phyloP scores from a whole-genome alignment of 1,284 basidiomycete species.

The Fomitopsis schrenkii region DNA sequence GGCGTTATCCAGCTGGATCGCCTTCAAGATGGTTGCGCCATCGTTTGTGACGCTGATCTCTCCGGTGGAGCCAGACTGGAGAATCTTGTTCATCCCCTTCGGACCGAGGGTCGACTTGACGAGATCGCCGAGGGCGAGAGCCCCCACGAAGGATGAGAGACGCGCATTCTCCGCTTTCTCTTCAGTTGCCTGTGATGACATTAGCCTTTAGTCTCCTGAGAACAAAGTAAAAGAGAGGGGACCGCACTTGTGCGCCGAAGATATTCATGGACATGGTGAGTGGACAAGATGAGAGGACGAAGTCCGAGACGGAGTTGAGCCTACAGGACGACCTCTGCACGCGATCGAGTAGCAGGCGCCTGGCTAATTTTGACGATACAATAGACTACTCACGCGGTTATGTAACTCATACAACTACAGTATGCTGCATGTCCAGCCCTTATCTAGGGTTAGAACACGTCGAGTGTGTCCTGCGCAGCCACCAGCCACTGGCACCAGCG shows the following conservation, averaged over 20 bases:
- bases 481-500: neutral
- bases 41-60: constrained; percentile 98
- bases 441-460: constrained; percentile 10
- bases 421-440: neutral
- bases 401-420: neutral
- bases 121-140: constrained; percentile 93
- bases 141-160: constrained; percentile 96
- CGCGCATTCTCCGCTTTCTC: constrained; percentile 99
- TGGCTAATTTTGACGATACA: neutral
- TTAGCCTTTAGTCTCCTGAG: neutral
- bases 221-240: too few species aligned
- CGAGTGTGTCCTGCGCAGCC: constrained; percentile 7
- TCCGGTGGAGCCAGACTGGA: constrained; percentile 88
- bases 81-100: constrained; percentile 96
- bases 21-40: constrained; percentile 97
- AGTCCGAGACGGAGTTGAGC: neutral
- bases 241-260: constrained; percentile 40
- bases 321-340: neutral
- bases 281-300: neutral
- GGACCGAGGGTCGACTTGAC: constrained; percentile 98
- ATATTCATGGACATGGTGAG: constrained; percentile 41
- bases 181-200: constrained; percentile 74
- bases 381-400: neutral
- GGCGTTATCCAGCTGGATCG: constrained; percentile 97
- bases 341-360: neutral